A percentile compares a stretch with the other conserved stretches of the same genome.
phyloP scores from a whole-genome alignment of 192 early-diverging fungal species.

The Coemansia sp. region DNA sequence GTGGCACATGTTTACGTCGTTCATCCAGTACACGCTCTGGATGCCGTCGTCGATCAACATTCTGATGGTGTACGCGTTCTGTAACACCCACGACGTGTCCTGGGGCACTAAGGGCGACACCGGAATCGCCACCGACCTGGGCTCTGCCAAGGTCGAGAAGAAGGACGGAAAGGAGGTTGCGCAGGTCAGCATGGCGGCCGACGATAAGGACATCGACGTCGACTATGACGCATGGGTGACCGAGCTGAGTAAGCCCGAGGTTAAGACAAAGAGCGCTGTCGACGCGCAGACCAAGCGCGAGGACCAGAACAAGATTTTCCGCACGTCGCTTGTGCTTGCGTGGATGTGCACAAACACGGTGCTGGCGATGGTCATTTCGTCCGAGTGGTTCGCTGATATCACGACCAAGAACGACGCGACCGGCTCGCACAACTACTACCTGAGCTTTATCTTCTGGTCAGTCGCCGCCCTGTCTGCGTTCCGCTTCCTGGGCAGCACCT shows the following conservation, averaged over 20 bases:
- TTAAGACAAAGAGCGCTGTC: constrained; percentile 40
- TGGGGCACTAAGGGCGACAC: constrained; percentile 97
- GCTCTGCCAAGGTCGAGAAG: constrained; percentile 69
- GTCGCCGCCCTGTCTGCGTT: constrained; percentile 67
- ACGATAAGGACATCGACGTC: constrained; percentile 74
- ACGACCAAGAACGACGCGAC: constrained; percentile 27
- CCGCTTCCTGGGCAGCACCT: constrained; percentile 69
- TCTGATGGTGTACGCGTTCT: constrained; percentile 89
- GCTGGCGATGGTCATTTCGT: constrained; percentile 69
- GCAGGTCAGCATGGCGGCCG: constrained; percentile 70
- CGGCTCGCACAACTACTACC: constrained; percentile 66
- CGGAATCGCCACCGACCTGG: constrained; percentile 61
- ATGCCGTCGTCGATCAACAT: constrained; percentile 90
- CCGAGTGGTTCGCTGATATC: constrained; percentile 43
- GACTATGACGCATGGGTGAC: constrained; percentile 77
- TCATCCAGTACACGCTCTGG: constrained; percentile 85
- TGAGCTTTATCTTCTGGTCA: constrained; percentile 84
- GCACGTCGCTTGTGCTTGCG: constrained; percentile 72
- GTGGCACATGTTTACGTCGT: constrained; percentile 87
- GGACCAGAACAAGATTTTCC: constrained; percentile 85
- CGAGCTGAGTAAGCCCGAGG: constrained; percentile 53
- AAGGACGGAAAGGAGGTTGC: constrained; percentile 67
- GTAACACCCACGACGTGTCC: constrained; percentile 91
- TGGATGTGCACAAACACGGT: constrained; percentile 87
- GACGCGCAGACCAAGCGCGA: constrained; percentile 81